Percentiles rank a stretch among this genome's conserved stretches.
These are phyloP conservation scores for Hansenula lynferdii DNA, from an alignment of 1,139 yeast species.

Conservation along the genomic window DNA sequence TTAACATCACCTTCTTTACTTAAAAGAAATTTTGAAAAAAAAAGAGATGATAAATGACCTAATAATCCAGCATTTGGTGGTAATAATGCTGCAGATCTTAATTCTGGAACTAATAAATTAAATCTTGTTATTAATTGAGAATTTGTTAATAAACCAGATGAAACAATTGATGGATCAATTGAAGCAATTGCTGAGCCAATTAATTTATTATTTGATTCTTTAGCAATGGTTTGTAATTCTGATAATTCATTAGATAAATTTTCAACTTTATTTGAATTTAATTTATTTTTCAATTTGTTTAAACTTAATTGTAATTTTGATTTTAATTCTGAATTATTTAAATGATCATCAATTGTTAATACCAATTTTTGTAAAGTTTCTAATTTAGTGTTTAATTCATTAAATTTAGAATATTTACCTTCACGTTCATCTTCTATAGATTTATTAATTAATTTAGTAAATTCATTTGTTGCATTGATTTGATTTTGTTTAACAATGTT, in stretches of 20 bases:
- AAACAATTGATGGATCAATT: slow-evolving; percentile 44
- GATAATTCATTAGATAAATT: slow-evolving; percentile 41
- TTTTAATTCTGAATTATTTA: slow-evolving; percentile 50
- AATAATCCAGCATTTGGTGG: slow-evolving; percentile 96
- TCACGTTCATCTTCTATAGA: slow-evolving; percentile 77
- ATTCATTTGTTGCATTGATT: slow-evolving; percentile 66
- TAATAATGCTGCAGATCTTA: slow-evolving; percentile 80
- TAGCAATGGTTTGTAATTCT: slow-evolving; percentile 39
- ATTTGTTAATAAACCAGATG: slow-evolving; percentile 48
- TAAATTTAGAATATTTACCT: slow-evolving; percentile 70
- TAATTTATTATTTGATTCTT: slow-evolving; percentile 37
- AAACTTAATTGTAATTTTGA: slow-evolving; percentile 55
- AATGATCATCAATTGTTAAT: slow-evolving; percentile 50
- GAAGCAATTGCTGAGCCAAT: slow-evolving; percentile 26
- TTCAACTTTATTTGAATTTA: slow-evolving; percentile 31
- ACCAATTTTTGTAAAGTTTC: slow-evolving; percentile 56
- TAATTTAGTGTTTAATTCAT: slow-evolving; percentile 53
- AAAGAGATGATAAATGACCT: slow-evolving; percentile 78
- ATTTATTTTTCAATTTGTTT: slow-evolving; percentile 43
- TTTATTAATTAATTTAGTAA: slow-evolving; percentile 57
- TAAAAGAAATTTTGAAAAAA: slow-evolving; percentile 73
- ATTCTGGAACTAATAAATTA: slow-evolving; percentile 76
- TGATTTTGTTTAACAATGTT: slow-evolving; percentile 73
- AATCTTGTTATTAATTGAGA: slow-evolving; percentile 39
- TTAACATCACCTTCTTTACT: slow-evolving; percentile 56